These are phyloP conservation scores for Logfia minima DNA, from an alignment of 129 eudicot species.

Conservation along the genomic window DNA sequence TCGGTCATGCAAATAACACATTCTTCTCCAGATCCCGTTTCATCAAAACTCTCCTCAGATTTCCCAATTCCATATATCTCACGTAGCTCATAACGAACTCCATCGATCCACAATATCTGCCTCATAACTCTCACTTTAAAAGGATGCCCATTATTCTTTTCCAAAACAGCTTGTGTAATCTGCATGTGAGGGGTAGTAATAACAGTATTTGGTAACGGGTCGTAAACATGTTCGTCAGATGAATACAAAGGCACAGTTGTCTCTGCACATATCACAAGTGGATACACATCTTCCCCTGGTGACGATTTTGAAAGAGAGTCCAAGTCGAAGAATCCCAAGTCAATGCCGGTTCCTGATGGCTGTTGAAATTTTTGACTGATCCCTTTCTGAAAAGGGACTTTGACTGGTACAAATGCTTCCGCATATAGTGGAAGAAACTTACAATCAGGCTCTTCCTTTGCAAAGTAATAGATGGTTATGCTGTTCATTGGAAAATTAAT, in stretches of 20 bases:
- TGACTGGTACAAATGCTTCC: constrained; percentile 60
- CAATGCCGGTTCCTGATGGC: constrained; percentile 78
- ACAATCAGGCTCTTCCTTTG: constrained; percentile 62
- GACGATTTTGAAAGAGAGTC: constrained; percentile 68
- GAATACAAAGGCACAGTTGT: constrained; percentile 37
- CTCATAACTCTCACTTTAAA: constrained; percentile 60
- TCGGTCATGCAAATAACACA: constrained; percentile 96
- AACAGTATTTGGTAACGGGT: constrained; percentile 34
- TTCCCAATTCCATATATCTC: constrained; percentile 83
- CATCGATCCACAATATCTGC: constrained; percentile 85
- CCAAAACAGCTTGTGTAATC: constrained; percentile 78
- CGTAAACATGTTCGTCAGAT: constrained; percentile 29
- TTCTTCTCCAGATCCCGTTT: constrained; percentile 65
- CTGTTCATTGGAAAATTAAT: constrained; percentile 39
- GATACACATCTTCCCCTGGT: constrained; percentile 58
- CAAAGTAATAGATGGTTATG: constrained; percentile 82
- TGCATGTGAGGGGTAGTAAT: constrained; percentile 58
- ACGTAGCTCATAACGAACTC: constrained; percentile 77
- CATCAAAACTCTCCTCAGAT: constrained; percentile 50
- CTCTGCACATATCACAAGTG: constrained; percentile 83
- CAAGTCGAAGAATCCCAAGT: constrained; percentile 62
- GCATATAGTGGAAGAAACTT: constrained; percentile 54
- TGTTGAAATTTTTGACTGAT: constrained; percentile 59
- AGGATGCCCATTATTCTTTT: constrained; percentile 48
- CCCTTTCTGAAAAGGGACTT: constrained; percentile 68